A percentile compares a stretch with the other conserved stretches of the same genome.
Evolutionary conservation across 306 rosid species (phyloP).

Genomic region (Pachyrhizus erosus): DNA sequence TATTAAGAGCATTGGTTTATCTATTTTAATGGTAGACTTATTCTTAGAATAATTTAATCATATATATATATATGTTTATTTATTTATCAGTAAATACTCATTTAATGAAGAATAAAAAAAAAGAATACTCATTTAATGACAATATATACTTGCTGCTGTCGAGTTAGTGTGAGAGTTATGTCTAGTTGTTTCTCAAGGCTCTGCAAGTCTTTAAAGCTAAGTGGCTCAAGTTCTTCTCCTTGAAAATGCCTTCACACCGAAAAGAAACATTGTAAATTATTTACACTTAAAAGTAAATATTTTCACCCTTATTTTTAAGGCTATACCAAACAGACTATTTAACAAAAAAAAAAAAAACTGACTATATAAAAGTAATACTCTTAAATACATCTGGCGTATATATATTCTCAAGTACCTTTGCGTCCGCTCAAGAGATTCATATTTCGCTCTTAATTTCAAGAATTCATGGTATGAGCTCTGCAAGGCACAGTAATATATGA

Average conservation of each 20-base stretch:
- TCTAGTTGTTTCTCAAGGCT: constrained; percentile 74
- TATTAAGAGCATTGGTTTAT: too few species aligned
- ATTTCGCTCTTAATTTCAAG: constrained; percentile 54
- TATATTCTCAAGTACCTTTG: constrained; percentile 56
- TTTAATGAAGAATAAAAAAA: too few species aligned
- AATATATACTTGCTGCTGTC: constrained; percentile 72
- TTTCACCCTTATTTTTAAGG: constrained; percentile 8
- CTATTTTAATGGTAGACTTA: too few species aligned
- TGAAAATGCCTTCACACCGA: constrained; percentile 58
- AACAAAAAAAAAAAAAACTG: too few species aligned
- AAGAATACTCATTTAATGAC: background rate
- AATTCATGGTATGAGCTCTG: constrained; percentile 63
- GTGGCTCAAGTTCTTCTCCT: constrained; percentile 83
- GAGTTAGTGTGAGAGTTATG: constrained; percentile 57
- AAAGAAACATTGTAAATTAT: too few species aligned
- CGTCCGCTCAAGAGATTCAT: constrained; percentile 72
- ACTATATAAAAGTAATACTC: background rate
- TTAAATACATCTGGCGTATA: background rate
- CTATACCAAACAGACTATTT: background rate
- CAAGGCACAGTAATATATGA: constrained; percentile 30
- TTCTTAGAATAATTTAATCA: too few species aligned
- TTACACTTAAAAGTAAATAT: too few species aligned
- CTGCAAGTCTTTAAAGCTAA: constrained; percentile 63
- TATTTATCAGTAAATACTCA: too few species aligned
- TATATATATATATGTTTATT: too few species aligned